Conservation (phyloP, 176 grass and related monocot species). For the Poa pratensis region DNA sequence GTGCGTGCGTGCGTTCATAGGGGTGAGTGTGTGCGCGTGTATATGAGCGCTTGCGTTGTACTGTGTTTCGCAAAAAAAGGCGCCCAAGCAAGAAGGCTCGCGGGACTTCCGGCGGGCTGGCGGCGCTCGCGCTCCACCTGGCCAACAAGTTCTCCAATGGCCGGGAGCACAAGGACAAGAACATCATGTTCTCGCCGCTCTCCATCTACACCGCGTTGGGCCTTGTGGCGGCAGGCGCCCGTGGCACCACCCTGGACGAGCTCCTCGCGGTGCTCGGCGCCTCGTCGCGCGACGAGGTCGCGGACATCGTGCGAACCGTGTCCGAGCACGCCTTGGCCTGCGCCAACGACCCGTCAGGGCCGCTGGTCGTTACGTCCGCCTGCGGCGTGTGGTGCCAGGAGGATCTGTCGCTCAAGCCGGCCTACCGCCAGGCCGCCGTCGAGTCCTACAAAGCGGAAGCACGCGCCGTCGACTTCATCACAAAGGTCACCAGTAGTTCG, state of each 20-base stretch:
- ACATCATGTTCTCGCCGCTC: background rate
- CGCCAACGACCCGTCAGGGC: background rate
- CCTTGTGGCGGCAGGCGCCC: constrained; percentile 5
- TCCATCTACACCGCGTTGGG: constrained; percentile 13
- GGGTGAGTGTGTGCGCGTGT: no score
- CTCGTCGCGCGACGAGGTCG: background rate
- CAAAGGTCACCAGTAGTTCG: no score
- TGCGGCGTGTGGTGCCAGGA: constrained; percentile 39
- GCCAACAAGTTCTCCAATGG: no score
- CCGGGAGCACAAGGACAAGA: no score
- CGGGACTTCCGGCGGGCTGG: no score
- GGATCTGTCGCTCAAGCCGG: constrained; percentile 10
- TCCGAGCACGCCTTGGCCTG: background rate
- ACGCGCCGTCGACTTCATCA: constrained; percentile 20
- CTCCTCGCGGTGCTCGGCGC: constrained; percentile 22
- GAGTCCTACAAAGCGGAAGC: constrained; percentile 1
- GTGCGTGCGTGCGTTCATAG: no score
- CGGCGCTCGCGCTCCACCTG: no score
- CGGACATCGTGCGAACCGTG: background rate
- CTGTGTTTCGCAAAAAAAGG: no score
- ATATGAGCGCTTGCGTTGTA: no score
- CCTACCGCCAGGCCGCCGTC: background rate
- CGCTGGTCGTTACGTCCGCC: constrained; percentile 26
- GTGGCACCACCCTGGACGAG: constrained; percentile 2
- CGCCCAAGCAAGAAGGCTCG: background rate